phyloP scores from a whole-genome alignment of 192 early-diverging fungal genomes.

The Irineochytrium annulatum region DNA sequence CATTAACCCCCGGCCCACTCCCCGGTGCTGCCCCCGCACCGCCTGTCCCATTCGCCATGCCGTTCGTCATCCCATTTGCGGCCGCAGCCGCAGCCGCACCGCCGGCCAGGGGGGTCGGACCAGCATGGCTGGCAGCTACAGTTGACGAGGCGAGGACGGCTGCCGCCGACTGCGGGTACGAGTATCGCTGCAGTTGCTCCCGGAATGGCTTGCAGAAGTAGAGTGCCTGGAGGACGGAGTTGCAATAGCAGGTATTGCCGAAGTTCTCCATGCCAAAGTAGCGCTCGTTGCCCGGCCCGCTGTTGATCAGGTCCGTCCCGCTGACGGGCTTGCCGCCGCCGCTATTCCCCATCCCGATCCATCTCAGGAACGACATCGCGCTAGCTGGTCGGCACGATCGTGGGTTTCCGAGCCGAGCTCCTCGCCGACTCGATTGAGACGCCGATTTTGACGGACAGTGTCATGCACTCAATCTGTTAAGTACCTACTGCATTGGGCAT shows the following conservation, averaged over 20 bases:
- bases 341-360: conserved; percentile 50
- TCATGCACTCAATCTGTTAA: too few species aligned
- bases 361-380: conserved; percentile 68
- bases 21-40: too few species aligned
- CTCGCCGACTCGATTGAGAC: too few species aligned
- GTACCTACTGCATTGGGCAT: too few species aligned
- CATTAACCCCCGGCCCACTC: too few species aligned
- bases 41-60: too few species aligned
- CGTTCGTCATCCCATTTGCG: too few species aligned
- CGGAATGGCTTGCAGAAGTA: conserved; percentile 95
- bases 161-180: conserved; percentile 46
- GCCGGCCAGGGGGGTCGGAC: too few species aligned
- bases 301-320: conserved; percentile 5
- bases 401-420: too few species aligned
- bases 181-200: conserved; percentile 81
- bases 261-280: conserved; percentile 92
- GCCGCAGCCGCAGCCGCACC: conserved; percentile 2
- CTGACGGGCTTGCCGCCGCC: conserved; percentile 9
- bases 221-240: conserved; percentile 92
- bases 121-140: conserved; percentile 10
- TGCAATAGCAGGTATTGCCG: conserved; percentile 93
- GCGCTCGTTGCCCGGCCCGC: conserved; percentile 54
- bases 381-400: too few species aligned
- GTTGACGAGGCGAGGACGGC: conserved; percentile 29
- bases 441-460: too few species aligned